Conservation (phyloP, 352 stramenopile genomes). For the Phytophthora pluvialis region DNA sequence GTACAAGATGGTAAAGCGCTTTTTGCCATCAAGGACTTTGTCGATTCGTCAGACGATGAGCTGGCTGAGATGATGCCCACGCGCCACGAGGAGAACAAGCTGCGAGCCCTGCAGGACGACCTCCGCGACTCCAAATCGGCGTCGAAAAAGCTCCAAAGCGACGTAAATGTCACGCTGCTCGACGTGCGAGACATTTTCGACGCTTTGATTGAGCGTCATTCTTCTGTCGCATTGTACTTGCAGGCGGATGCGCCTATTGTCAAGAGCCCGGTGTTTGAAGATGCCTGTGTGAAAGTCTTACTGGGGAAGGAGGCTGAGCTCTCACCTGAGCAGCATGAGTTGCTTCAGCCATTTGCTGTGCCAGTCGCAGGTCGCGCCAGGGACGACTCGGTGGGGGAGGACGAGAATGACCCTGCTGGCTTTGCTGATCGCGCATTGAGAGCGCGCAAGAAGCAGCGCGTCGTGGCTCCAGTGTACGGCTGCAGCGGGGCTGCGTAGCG, state of each 20-base stretch:
- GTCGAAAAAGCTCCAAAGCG: slow-evolving; percentile 12
- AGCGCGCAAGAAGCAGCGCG: too few relatives aligned
- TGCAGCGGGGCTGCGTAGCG: too few relatives aligned
- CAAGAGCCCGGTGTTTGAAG: neutral
- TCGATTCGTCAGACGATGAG: neutral
- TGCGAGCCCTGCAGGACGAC: slow-evolving; percentile 3
- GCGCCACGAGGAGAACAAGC: slow-evolving; percentile 7
- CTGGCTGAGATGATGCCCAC: neutral
- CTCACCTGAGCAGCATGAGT: neutral
- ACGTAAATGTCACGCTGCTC: slow-evolving; percentile 7
- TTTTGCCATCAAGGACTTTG: slow-evolving; percentile 1
- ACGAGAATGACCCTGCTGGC: too few relatives aligned
- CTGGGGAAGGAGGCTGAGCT: neutral
- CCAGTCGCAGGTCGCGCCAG: too few relatives aligned
- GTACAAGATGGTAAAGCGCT: slow-evolving; percentile 12
- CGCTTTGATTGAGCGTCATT: neutral
- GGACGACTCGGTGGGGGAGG: too few relatives aligned
- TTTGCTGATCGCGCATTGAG: too few relatives aligned
- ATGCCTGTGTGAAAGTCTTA: neutral
- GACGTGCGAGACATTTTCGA: slow-evolving; percentile 1
- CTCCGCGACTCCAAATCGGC: slow-evolving; percentile 3
- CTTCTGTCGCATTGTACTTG: neutral
- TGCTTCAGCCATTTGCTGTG: too few relatives aligned
- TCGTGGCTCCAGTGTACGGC: too few relatives aligned
- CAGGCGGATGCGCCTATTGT: neutral